Base-by-base conservation (phyloP, 2,329 filamentous ascomycete genomes). In the Beauveria brongniartii region DNA sequence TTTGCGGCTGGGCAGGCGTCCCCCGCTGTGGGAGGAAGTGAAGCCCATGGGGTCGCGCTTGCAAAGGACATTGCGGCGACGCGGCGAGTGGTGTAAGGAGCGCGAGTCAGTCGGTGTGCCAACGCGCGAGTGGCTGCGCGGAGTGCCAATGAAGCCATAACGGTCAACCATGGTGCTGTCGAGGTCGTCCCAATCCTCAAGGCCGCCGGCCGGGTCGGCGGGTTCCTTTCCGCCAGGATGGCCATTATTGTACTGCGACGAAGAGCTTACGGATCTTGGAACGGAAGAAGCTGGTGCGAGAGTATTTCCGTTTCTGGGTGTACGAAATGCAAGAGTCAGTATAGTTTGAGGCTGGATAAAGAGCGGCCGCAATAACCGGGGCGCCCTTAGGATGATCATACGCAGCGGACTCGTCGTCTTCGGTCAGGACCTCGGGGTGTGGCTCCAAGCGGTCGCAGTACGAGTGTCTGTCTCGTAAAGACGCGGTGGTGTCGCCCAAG, bases 161-260 rank as follows among this genome's bases (percentile, higher is more conserved):
- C 86, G 80, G 73, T 89, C 86, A 64, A 89, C 82, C 69, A 85
- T 81, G 55, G 75, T 77, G 37, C 79, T 82, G 58, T 84, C 75
- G 2, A 89, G 74, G 65, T 88, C 82, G 67, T 87, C 82, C 85
- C 84, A 88, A 67, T 89, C 85, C 69, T 89, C 86, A 22, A 87
- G 75, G 18, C 83, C 82, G 52, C 83, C 82, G 16, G 82, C 82
- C 46, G 81, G 72, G 67, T 84, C 80, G 63, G 77, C 76, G 54
- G 74, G 73, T 66, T 71, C 69, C 63, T 73, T 69, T 57, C 70
- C 69, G 63, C 73, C 69, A 56, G 67, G 41, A 52, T 66, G 30
- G 30, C 30, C 67, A 56, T 78, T 77, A 72, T 68, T 78, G 74
- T 65, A 72, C 65, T 71, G 75, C 63, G 74, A 77, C 66, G 72